Evolutionary conservation across 176 grass and related monocot genomes (phyloP).

Genomic region (Metroxylon sagu): DNA sequence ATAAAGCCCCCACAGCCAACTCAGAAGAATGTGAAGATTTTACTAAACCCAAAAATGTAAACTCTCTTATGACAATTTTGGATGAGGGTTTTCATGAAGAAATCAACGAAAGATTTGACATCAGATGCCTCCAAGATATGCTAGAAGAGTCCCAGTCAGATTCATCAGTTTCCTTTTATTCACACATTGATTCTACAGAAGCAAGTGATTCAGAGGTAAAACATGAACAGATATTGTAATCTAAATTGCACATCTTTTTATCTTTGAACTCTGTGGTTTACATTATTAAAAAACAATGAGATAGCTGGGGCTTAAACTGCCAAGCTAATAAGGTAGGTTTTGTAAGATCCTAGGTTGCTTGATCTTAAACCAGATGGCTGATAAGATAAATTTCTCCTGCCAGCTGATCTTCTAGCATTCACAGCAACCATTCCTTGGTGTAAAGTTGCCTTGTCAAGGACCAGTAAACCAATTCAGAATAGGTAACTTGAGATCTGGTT

Average conservation of each 20-base stretch:
- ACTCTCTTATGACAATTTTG: slow-evolving; percentile 24
- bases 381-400: too few relatives aligned
- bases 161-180: slow-evolving; percentile 67
- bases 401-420: too few relatives aligned
- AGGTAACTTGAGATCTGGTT: too few relatives aligned
- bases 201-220: slow-evolving; percentile 58
- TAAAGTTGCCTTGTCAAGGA: too few relatives aligned
- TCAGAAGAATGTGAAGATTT: slow-evolving; percentile 22
- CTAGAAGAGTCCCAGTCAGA: slow-evolving; percentile 72
- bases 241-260: background rate
- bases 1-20: slow-evolving; percentile 20
- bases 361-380: too few relatives aligned
- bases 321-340: too few relatives aligned
- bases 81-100: slow-evolving; percentile 37
- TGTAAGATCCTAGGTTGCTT: too few relatives aligned
- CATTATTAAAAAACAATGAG: too few relatives aligned
- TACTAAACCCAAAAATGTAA: slow-evolving; percentile 26
- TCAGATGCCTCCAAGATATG: slow-evolving; percentile 91
- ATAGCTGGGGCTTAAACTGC: too few relatives aligned
- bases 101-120: slow-evolving; percentile 66
- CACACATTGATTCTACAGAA: slow-evolving; percentile 51
- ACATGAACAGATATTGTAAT: background rate
- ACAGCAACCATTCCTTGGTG: too few relatives aligned
- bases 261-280: too few relatives aligned
- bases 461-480: too few relatives aligned